Evolutionary conservation across 345 rosid genomes (phyloP), one percentile per base, ranked within the genome.

Genomic region (Reutealis trisperma): DNA sequence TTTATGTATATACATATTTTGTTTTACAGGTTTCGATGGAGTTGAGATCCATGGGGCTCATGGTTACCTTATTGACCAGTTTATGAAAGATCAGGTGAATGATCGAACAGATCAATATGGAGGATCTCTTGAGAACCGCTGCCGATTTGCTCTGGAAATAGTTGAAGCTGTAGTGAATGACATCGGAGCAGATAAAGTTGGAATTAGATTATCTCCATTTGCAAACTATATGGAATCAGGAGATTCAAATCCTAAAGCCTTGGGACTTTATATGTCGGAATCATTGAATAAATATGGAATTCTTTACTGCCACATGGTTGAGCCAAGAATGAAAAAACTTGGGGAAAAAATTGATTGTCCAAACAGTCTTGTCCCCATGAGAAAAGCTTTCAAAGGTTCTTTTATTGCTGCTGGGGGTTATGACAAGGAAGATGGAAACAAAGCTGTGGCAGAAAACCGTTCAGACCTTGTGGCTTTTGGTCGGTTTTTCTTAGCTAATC

Each of bases 11-110:
- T 64, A 57, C 16, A 32, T n/a, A 2, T 75, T 54, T 47, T 12
- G 7, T 15, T 14, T 27, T 61, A 16, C 22, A 92, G 93, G 95
- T 21, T 91, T 91, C 16, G 96, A 91, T 58, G 95, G 95, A 6
- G 90, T 93, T n/a, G 97, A 93, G 83, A 86, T 93, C 74, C 97
- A 89, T 21, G 96, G 92, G 0, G 94, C 96, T 70, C 81, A 93
- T 58, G 96, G 97, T 49, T 87, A 85, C 79, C 75, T 91, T 37
- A 76, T 89, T 5, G 96, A 91, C 24, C 94, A 91, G 78, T 91
- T 93, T 81, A 19, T 91, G 87, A 93, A 93, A 70, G 96, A 90
- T 79, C 84, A 85, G 21, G 89, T 87, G 41, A 93, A 93, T n/a
- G 96, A 93, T 57, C 78, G 97, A 6, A 89, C 94, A 0, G 94